Conservation (phyloP, 2,329 filamentous ascomycete species). For the Aspergillus neoniger region DNA sequence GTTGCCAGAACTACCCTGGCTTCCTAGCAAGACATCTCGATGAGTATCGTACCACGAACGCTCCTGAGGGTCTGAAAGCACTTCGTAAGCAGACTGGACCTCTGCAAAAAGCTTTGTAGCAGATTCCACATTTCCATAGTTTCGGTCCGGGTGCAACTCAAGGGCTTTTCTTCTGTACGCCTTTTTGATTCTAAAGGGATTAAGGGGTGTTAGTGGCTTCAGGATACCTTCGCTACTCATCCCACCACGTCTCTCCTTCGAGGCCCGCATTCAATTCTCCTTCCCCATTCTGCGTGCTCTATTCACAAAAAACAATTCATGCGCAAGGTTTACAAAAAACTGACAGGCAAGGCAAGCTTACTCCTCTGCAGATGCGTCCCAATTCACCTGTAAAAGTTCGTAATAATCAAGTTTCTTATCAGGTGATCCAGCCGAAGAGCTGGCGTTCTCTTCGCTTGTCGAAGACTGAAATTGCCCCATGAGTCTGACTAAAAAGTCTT, state of each 20-base stretch:
- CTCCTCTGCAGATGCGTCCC: slow-evolving; percentile 78
- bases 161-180: slow-evolving; percentile 89
- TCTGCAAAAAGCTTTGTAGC: slow-evolving; percentile 87
- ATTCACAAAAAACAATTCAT: not conserved
- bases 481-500: not conserved
- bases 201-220: slow-evolving; percentile 9
- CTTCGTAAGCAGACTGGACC: slow-evolving; percentile 88
- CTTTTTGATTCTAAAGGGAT: slow-evolving; percentile 72
- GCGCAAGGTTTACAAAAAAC: not conserved
- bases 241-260: not conserved
- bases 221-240: not conserved
- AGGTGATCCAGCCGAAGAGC: slow-evolving; percentile 20
- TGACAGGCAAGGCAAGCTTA: slow-evolving; percentile 45
- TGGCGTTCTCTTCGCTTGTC: slow-evolving; percentile 22
- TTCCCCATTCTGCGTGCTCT: not conserved
- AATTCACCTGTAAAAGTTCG: slow-evolving; percentile 74
- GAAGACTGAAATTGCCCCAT: slow-evolving; percentile 52
- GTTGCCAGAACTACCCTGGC: slow-evolving; percentile 51
- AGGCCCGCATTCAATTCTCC: not conserved
- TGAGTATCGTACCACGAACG: slow-evolving; percentile 98
- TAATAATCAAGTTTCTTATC: slow-evolving; percentile 58
- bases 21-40: slow-evolving; percentile 76
- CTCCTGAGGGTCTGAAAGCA: slow-evolving; percentile 95
- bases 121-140: slow-evolving; percentile 79
- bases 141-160: slow-evolving; percentile 92